Evolutionary conservation across 768 basidiomycete species (phyloP), one percentile per base, ranked within the genome.

Genomic region (Tephrocybe sp.): DNA sequence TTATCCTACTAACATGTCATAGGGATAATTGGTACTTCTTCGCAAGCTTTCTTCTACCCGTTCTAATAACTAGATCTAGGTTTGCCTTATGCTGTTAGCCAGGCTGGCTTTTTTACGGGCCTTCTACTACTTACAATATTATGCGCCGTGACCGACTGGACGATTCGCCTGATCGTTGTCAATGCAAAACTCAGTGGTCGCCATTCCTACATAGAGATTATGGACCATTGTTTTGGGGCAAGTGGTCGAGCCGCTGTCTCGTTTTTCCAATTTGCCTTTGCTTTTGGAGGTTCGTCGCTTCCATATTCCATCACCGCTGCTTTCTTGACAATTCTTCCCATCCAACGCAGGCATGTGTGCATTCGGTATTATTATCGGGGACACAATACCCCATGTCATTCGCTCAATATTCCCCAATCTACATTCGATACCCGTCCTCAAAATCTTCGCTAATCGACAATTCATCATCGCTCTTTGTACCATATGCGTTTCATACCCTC

Each of bases 181-280:
- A 97, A 97, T 63, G 95, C 94, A 25, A 99, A 99, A 72, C 74
- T 99, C 49, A 94, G 92, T 58, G 95, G 97, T 1, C 76, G 89
- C 41, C 84, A 83, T 56, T 91, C 91, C 2, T 97, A 97, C 62
- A 94, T 94, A 50, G 93, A 88, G 57, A 88, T 97, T 47, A 95
- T 97, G 94, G 75, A 89, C 63, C 86, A 83, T 43, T 94, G 91
- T 67, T 99, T 94, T 66, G 97, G 97, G 6, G 66, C 80, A 11
- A 86, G 84, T 45, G 97, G 97, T n/a, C 82, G 92, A 44, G 91
- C 91, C 2, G 91, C 91, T 0, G 91, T 97, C 15, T 95, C 94
- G 0, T 86, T 97, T 65, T 98, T 99, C 64, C 97, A 98, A 64
- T 98, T 99, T 63, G 76, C 93, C 3, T 98, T 99, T 63, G 97